Conservation (phyloP, 148 eudicot genomes). For the Mesembryanthemum crystallinum region DNA sequence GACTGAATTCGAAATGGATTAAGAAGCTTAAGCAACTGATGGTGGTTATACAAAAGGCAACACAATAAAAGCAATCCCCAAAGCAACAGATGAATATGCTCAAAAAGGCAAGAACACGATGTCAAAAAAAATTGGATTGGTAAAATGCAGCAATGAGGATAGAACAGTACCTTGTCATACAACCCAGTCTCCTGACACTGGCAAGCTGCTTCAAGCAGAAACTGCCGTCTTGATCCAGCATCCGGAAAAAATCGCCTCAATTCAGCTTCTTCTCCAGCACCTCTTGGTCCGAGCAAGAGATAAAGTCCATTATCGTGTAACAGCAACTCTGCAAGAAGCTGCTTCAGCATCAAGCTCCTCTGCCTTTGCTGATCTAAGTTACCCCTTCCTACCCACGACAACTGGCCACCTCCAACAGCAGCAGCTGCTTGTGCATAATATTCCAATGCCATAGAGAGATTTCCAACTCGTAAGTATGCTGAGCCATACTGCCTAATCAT, state of each 20-base stretch:
- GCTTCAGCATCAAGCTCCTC: slow-evolving; percentile 82
- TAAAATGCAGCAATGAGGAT: slow-evolving; percentile 8
- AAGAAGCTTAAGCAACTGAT: background rate
- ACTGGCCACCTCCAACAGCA: slow-evolving; percentile 86
- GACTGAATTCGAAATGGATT: slow-evolving; percentile 44
- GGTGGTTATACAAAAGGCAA: background rate
- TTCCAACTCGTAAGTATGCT: slow-evolving; percentile 66
- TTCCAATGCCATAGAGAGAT: slow-evolving; percentile 74
- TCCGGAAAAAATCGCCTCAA: slow-evolving; percentile 71
- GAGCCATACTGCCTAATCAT: slow-evolving; percentile 89
- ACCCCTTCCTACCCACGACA: slow-evolving; percentile 85
- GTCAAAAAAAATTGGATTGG: background rate
- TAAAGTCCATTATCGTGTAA: slow-evolving; percentile 68
- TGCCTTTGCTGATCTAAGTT: slow-evolving; percentile 90
- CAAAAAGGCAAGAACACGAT: no score
- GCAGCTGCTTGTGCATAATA: slow-evolving; percentile 93
- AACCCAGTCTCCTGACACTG: slow-evolving; percentile 84
- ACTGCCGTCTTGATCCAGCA: slow-evolving; percentile 58
- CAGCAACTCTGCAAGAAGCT: slow-evolving; percentile 80
- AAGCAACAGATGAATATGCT: background rate
- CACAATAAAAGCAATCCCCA: background rate
- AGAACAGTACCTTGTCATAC: slow-evolving; percentile 66
- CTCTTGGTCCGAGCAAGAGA: slow-evolving; percentile 81
- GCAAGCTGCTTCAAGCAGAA: slow-evolving; percentile 84
- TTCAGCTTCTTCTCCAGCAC: slow-evolving; percentile 93